Evolutionary conservation across 2,329 filamentous ascomycete genomes (phyloP).

Genomic region (Dothidotthia symphoricarpi): DNA sequence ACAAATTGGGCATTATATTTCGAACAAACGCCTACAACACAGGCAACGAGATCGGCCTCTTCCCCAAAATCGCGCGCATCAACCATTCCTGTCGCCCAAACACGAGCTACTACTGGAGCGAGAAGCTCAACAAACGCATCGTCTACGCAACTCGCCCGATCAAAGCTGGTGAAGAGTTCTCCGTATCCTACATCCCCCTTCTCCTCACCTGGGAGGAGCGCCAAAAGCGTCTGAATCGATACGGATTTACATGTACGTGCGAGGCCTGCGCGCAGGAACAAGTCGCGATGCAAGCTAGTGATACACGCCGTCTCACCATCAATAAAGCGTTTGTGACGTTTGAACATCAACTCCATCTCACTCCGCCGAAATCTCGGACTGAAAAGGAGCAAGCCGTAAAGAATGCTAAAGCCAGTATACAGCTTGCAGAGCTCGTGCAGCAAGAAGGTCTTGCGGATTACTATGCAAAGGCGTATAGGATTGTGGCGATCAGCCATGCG

Average conservation of each 20-base stretch:
- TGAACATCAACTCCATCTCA: slow-evolving; percentile 25
- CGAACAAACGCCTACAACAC: slow-evolving; percentile 41
- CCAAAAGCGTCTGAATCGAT: slow-evolving; percentile 33
- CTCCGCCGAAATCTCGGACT: slow-evolving; percentile 18
- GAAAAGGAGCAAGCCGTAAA: slow-evolving; percentile 25
- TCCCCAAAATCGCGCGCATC: slow-evolving; percentile 38
- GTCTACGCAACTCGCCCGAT: slow-evolving; percentile 41
- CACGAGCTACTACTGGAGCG: slow-evolving; percentile 41
- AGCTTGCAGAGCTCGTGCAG: slow-evolving; percentile 33
- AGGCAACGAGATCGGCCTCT: slow-evolving; percentile 31
- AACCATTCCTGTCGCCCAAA: slow-evolving; percentile 41
- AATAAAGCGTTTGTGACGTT: slow-evolving; percentile 27
- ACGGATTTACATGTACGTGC: slow-evolving; percentile 41
- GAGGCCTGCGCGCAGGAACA: slow-evolving; percentile 35
- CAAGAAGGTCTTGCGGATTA: slow-evolving; percentile 38
- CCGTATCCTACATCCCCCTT: slow-evolving; percentile 41
- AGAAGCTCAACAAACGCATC: slow-evolving; percentile 27
- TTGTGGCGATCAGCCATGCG: slow-evolving; percentile 33
- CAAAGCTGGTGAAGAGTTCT: slow-evolving; percentile 43
- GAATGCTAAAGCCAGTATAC: slow-evolving; percentile 27
- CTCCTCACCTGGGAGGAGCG: slow-evolving; percentile 31
- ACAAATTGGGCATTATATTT: slow-evolving; percentile 33
- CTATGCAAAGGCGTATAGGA: slow-evolving; percentile 34
- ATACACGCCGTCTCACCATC: slow-evolving; percentile 29
- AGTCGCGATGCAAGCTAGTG: slow-evolving; percentile 19